Conservation (phyloP, 306 rosid genomes). For the Sophora flavescens region DNA sequence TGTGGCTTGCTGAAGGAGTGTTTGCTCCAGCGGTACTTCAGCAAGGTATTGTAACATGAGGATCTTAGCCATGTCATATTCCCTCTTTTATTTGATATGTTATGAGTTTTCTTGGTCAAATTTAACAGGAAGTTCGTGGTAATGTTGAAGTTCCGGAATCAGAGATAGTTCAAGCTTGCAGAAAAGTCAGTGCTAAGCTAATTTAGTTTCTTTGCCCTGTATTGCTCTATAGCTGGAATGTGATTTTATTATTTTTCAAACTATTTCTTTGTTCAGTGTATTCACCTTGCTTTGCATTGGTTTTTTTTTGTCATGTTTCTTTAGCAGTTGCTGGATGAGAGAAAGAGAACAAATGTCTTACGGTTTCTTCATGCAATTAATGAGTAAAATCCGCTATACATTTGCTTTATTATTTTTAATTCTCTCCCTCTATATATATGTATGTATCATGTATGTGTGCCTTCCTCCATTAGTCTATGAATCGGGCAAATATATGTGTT, state of each 20-base stretch:
- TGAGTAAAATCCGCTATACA: slow-evolving; percentile 52
- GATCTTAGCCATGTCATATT: background rate
- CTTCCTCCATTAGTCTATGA: background rate
- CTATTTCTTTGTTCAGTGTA: slow-evolving; percentile 3
- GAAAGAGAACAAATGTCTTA: slow-evolving; percentile 76
- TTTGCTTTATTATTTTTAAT: slow-evolving; percentile 12
- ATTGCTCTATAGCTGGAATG: slow-evolving; percentile 36
- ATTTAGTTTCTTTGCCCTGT: slow-evolving; percentile 36
- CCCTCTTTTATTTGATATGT: background rate
- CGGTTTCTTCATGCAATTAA: slow-evolving; percentile 85
- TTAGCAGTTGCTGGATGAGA: slow-evolving; percentile 88
- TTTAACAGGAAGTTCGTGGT: slow-evolving; percentile 85
- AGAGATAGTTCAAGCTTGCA: slow-evolving; percentile 94
- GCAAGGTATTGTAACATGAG: slow-evolving; percentile 69
- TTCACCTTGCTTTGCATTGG: slow-evolving; percentile 26
- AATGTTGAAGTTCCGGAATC: slow-evolving; percentile 85
- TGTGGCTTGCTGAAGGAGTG: slow-evolving; percentile 91
- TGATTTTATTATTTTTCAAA: slow-evolving; percentile 20
- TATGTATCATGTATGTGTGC: background rate
- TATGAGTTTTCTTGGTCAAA: slow-evolving; percentile 21
- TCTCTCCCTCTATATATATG: background rate
- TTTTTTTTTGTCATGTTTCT: slow-evolving; percentile 43
- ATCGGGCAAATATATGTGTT: background rate
- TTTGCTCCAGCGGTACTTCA: slow-evolving; percentile 95
- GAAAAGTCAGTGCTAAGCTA: slow-evolving; percentile 72